Base-by-base conservation (phyloP, 768 basidiomycete genomes). In the Tulasnella sp. region DNA sequence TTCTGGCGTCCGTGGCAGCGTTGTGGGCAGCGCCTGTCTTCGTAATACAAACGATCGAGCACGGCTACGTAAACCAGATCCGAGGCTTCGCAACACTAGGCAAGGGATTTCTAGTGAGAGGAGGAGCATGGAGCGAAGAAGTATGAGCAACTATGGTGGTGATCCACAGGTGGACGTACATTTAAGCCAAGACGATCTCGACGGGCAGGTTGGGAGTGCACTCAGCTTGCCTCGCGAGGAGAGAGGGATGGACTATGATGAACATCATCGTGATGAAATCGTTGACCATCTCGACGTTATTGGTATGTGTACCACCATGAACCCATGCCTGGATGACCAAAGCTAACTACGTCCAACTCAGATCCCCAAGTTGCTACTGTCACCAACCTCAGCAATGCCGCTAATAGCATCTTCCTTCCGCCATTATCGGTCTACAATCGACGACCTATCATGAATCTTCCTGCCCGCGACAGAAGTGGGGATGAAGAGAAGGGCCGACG, bases 271-370 rank as follows among this genome's bases (percentile, higher is more conserved):
- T 61, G 85, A 90, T 65, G 84, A 87, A 64, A 79, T 90, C 49
- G 85, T 91, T 4, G 88, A 90, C 62, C 83, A 90, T 68, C 71
- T 92, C 63, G 88, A 92, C 70, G 83, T 81, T 44, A 85, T 88
- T 60, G 85, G 85, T 83, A 64, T 46, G 73, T 64, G 24, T 59
- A 30, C 42, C 31, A 44, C 53, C 24, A 12, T 19, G 21, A 44
- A 62, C n/a, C n/a, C n/a, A n/a, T n/a, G n/a, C n/a, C n/a, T n/a
- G n/a, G n/a, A n/a, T n/a, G n/a, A n/a, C n/a, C n/a, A n/a, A n/a
- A n/a, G n/a, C n/a, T n/a, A n/a, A n/a, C n/a, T n/a, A n/a, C n/a
- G n/a, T n/a, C n/a, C n/a, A n/a, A n/a, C 51, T 49, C 67, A 83
- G 88, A 91, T 67, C 80, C 83, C 1, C 79, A 86, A 65, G 80